Percentiles rank a stretch among this genome's conserved stretches.
Conservation (phyloP, 306 rosid species). For the Medicago arabica region DNA sequence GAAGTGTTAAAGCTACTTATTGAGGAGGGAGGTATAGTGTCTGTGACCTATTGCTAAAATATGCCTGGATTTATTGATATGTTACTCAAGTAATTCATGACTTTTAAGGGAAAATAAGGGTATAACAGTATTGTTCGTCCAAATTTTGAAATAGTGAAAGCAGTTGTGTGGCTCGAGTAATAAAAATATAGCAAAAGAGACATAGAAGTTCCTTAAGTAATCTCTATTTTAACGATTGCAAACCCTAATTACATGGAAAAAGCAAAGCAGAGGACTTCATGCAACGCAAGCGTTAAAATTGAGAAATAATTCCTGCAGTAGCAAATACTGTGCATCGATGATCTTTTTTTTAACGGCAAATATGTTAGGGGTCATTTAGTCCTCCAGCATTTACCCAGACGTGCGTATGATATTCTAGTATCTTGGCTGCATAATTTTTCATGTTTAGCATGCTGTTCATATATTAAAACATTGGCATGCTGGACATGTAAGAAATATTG, state of each 20-base stretch:
- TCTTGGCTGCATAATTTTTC: constrained; percentile 17
- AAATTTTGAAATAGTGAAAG: constrained; percentile 22
- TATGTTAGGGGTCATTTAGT: neutral
- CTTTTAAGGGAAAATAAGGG: neutral
- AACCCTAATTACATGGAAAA: constrained; percentile 22
- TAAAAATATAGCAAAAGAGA: constrained; percentile 28
- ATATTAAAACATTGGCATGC: constrained; percentile 18
- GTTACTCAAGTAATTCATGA: constrained; percentile 11
- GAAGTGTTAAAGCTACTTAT: constrained; percentile 90
- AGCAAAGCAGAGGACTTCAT: neutral
- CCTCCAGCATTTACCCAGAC: neutral
- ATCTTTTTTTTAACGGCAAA: neutral
- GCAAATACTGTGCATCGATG: constrained; percentile 2
- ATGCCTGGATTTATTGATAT: constrained; percentile 14
- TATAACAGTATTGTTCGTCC: constrained; percentile 9
- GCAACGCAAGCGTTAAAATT: neutral
- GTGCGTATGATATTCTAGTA: constrained; percentile 12
- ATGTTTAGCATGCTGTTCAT: constrained; percentile 30
- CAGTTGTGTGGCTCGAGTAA: constrained; percentile 21
- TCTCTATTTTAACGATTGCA: constrained; percentile 18
- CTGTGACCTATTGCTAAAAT: constrained; percentile 30
- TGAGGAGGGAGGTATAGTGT: constrained; percentile 80
- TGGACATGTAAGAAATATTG: neutral
- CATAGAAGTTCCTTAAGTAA: neutral
- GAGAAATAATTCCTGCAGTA: neutral